Percentiles rank a stretch among this genome's conserved stretches.
Evolutionary conservation across 345 rosid genomes (phyloP).

Genomic region (Eucalyptus virginea): DNA sequence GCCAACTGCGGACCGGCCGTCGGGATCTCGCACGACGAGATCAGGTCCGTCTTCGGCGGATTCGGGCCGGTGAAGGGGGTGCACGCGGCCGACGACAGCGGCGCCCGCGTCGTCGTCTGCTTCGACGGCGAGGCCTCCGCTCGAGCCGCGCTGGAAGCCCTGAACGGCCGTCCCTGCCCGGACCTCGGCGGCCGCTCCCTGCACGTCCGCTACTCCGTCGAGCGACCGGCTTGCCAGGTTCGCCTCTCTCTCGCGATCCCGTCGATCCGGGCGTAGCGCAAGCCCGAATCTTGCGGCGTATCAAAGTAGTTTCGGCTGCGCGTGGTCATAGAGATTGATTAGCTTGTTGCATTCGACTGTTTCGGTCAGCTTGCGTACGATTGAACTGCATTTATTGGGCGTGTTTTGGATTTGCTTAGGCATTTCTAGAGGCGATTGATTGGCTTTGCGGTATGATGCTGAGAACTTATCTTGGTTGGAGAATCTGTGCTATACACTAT

Average conservation of each 20-base stretch:
- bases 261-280: not conserved
- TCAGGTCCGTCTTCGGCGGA: conserved; percentile 38
- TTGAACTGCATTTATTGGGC: not conserved
- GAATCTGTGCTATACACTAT: too few species aligned
- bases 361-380: not conserved
- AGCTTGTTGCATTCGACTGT: not conserved
- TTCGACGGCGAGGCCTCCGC: conserved; percentile 38
- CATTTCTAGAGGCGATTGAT: not conserved
- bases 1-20: conserved; percentile 96
- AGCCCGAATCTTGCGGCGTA: not conserved
- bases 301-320: not conserved
- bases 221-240: conserved; percentile 36
- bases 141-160: conserved; percentile 39
- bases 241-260: not conserved
- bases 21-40: conserved; percentile 47
- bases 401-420: not conserved
- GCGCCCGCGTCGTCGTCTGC: conserved; percentile 73
- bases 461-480: not conserved
- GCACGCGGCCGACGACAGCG: conserved; percentile 77
- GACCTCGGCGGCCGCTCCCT: conserved; percentile 53
- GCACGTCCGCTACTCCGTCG: conserved; percentile 67
- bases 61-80: conserved; percentile 70
- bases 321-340: not conserved
- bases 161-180: conserved; percentile 46
- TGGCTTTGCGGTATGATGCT: not conserved